phyloP scores from a whole-genome alignment of 1,284 basidiomycete genomes.

The Mycena sp. region DNA sequence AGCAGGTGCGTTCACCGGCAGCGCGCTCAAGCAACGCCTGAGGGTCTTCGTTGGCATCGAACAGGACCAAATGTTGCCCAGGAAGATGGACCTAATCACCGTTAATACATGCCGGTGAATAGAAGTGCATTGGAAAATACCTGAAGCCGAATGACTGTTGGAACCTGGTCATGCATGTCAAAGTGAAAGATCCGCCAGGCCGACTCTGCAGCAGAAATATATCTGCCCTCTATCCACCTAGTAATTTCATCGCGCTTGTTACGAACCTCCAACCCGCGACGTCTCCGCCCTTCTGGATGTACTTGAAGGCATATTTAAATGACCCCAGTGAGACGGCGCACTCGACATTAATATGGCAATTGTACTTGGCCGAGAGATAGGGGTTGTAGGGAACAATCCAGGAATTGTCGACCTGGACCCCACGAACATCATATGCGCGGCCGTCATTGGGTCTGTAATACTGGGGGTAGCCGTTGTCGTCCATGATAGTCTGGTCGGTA shows the following conservation, averaged over 20 bases:
- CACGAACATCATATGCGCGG: conserved; percentile 19
- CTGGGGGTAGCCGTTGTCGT: conserved; percentile 43
- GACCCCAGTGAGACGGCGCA: conserved; percentile 37
- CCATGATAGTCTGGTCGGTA: conserved; percentile 37
- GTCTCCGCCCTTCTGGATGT: conserved; percentile 52
- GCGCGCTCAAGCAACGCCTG: conserved; percentile 34
- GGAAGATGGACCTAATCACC: conserved; percentile 41
- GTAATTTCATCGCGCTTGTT: conserved; percentile 41
- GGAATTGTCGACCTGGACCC: conserved; percentile 34
- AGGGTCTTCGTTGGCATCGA: conserved; percentile 37
- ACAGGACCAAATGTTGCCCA: conserved; percentile 45
- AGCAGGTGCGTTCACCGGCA: conserved; percentile 34
- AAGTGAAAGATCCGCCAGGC: conserved; percentile 45
- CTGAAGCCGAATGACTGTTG: conserved; percentile 44
- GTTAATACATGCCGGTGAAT: neutral
- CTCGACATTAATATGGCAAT: conserved; percentile 50
- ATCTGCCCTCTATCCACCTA: conserved; percentile 41
- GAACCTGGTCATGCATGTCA: conserved; percentile 41
- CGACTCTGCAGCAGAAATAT: conserved; percentile 42
- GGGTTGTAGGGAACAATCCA: conserved; percentile 47
- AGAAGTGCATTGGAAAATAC: neutral
- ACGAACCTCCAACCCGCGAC: conserved; percentile 37
- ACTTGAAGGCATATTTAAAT: conserved; percentile 54
- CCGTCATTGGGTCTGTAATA: conserved; percentile 43
- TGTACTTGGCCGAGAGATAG: conserved; percentile 42